A percentile compares a stretch with the other conserved stretches of the same genome.
Evolutionary conservation across 495 filamentous ascomycete species (phyloP).

Genomic region (Xylaria acuta): DNA sequence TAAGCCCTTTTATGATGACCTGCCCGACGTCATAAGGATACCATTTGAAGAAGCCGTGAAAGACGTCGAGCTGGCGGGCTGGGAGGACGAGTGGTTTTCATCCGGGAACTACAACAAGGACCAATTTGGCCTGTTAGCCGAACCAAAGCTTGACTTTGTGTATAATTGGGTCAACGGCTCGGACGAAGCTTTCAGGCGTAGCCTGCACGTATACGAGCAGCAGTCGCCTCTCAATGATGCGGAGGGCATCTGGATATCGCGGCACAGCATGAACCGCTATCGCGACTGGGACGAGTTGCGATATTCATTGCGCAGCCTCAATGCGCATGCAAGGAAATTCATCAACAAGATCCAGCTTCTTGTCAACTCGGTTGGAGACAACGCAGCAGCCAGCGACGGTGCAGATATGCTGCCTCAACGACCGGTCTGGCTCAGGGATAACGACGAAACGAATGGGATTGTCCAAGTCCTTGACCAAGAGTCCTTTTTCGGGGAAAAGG

Average conservation of each 20-base stretch:
- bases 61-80: conserved; percentile 45
- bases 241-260: conserved; percentile 48
- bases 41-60: conserved; percentile 47
- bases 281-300: conserved; percentile 53
- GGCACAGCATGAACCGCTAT: conserved; percentile 50
- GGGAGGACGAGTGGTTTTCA: conserved; percentile 52
- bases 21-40: conserved; percentile 48
- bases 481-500: conserved; percentile 50
- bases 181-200: conserved; percentile 43
- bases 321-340: conserved; percentile 47
- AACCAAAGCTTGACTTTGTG: conserved; percentile 54
- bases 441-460: conserved; percentile 35
- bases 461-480: conserved; percentile 50
- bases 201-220: conserved; percentile 45
- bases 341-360: conserved; percentile 52
- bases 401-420: conserved; percentile 40
- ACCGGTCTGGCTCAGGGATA: conserved; percentile 46
- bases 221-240: conserved; percentile 49
- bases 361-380: conserved; percentile 45
- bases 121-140: conserved; percentile 36
- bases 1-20: conserved; percentile 29
- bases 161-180: conserved; percentile 56
- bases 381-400: conserved; percentile 31
- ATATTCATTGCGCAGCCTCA: conserved; percentile 51
- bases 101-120: conserved; percentile 39